Evolutionary conservation across 2,329 filamentous ascomycete species (phyloP), one percentile per base, ranked within the genome.

Genomic region (Ascochyta pisi): DNA sequence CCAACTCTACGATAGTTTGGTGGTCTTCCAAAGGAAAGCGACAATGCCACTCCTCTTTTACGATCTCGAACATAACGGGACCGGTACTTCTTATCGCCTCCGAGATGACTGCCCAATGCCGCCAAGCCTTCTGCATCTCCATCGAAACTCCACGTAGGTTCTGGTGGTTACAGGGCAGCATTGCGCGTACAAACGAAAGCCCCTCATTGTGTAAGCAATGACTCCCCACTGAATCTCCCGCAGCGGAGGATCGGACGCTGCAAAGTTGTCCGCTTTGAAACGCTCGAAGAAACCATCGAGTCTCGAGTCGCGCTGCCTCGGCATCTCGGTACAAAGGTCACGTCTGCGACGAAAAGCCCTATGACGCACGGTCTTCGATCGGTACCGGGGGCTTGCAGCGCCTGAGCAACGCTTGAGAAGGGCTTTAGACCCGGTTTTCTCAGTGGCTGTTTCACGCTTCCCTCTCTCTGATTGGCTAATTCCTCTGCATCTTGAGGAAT

Each of bases 401-500:
- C 46, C 52, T 55, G 27, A 55, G 53, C 41, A 56, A 47, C 42
- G 47, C 41, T 50, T 23, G 40, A 38, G 37, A 42, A 23, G 26
- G 37, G 16, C 33, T 19, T 22, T 19, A 12, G 42, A 38, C 40
- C 53, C 53, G 47, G 16, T 56, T 56, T 56, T 56, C 41, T 50
- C 53, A 35, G 37, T 46, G 41, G 46, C 35, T 50, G 41, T 46
- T 37, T 34, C 37, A 41, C n/a, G 26, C 35, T 9, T n/a, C 15
- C 3, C 2, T 6, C 12, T 15, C n/a, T 46, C 19, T 33, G 31
- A 56, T 56, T 56, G 53, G 53, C 47, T 50, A 8, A 6, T 24
- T 3, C 26, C 2, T 9, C n/a, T 15, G 15, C 26, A 6, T 39
- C 42, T 38, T 26, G 37, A 41, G 24, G 23, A 42, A 19, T 38